These are phyloP conservation scores for Isoetes taiwanensis DNA, from an alignment of 75 land plant genomes.

Conservation along the genomic window DNA sequence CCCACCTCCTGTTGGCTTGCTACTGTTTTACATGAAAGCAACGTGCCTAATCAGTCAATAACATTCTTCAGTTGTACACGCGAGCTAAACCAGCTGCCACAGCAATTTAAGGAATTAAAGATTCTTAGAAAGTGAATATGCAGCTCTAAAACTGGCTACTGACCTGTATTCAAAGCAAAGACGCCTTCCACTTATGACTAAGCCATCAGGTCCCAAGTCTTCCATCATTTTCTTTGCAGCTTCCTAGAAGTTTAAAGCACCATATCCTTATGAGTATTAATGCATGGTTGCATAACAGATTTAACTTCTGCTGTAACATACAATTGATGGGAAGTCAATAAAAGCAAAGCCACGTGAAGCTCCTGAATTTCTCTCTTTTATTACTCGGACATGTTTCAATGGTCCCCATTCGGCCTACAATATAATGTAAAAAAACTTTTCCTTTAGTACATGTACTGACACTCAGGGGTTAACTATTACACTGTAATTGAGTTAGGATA, in stretches of 20 bases:
- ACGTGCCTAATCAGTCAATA: neutral
- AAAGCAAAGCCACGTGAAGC: slow-evolving; percentile 98
- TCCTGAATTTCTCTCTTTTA: slow-evolving; percentile 86
- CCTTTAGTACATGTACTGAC: neutral
- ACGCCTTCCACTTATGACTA: slow-evolving; percentile 79
- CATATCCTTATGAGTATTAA: neutral
- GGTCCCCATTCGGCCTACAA: slow-evolving; percentile 99
- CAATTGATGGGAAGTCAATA: slow-evolving; percentile 93
- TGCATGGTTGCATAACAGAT: neutral
- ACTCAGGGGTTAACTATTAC: neutral
- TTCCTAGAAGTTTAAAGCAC: slow-evolving; percentile 32
- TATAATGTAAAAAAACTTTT: neutral
- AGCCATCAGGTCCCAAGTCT: slow-evolving; percentile 69
- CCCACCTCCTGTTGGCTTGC: slow-evolving; percentile 92
- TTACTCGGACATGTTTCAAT: slow-evolving; percentile 90
- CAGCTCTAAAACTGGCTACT: neutral
- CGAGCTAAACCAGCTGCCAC: neutral
- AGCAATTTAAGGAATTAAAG: neutral
- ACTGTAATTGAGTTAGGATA: neutral
- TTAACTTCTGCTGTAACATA: slow-evolving; percentile 15
- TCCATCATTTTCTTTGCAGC: slow-evolving; percentile 93
- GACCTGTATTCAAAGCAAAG: slow-evolving; percentile 94
- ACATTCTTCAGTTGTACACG: neutral
- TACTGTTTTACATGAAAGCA: slow-evolving; percentile 35
- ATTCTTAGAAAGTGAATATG: neutral